Evolutionary conservation across 441 rosid genomes (phyloP), one percentile per base, ranked within the genome.

Genomic region (Pelargonium fulgidum): DNA sequence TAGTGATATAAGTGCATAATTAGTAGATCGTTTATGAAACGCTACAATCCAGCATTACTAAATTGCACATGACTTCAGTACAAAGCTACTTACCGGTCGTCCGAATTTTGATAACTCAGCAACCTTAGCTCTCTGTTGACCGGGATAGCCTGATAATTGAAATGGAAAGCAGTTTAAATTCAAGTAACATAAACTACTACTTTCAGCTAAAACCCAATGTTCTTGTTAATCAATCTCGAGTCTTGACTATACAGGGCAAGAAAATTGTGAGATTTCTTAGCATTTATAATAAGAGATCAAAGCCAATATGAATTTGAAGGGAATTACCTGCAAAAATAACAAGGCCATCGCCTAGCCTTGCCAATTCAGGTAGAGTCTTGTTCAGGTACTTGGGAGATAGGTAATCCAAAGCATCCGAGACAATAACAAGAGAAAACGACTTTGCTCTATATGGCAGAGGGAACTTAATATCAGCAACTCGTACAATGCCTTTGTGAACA

Each of bases 351-450:
- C 73, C 63, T 3, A 78, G 76, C 66, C 84, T 68, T 0, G 78
- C 81, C 39, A 84, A 72, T 71, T 82, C 82, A 2, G 82, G 83
- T 70, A 84, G 77, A 14, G 85, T 80, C 81, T 76, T 81, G 75
- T 84, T 84, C 54, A 84, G 71, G 73, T 78, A 80, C 62, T 70
- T 81, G 8, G 81, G 87, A 26, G 84, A 76, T 70, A 80, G 45
- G 66, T 81, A 84, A 59, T 80, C 85, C 59, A 81, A 19, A 14
- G 82, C 81, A 73, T 81, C 82, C 13, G 80, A 81, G 48, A 77
- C 81, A 61, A 77, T 72, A 16, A 78, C 83, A 13, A 83, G 82
- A 62, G 85, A 54, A 44, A 79, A 81, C 0, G 81, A 80, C 66
- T 79, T 81, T 59, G 83, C 73, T 73, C 81, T 62, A 73, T 83